Percentiles rank a stretch among this genome's conserved stretches.
Conservation (phyloP, 352 stramenopile species). For the Phytophthora pisi region DNA sequence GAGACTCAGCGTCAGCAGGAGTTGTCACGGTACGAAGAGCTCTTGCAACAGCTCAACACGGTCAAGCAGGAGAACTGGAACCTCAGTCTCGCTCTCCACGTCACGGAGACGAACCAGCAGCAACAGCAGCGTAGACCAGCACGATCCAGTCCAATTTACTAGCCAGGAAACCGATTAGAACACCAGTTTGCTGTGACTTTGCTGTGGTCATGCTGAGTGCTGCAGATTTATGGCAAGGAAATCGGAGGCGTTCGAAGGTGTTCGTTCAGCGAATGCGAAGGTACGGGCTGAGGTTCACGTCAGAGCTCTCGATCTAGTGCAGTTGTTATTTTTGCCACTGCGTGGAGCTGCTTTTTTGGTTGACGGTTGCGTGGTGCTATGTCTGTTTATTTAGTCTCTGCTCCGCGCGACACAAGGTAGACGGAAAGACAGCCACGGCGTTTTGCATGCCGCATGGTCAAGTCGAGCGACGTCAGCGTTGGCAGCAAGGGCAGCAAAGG, state of each 20-base stretch:
- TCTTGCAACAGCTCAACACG: slow-evolving; percentile 58
- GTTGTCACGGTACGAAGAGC: slow-evolving; percentile 46
- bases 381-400: slow-evolving; percentile 1
- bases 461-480: slow-evolving; percentile 2
- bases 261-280: background rate
- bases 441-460: slow-evolving; percentile 3
- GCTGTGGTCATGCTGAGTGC: background rate
- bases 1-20: slow-evolving; percentile 42
- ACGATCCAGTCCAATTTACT: slow-evolving; percentile 10
- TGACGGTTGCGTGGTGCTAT: slow-evolving; percentile 4
- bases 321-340: slow-evolving; percentile 7
- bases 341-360: background rate
- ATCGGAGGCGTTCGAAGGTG: background rate
- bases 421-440: background rate
- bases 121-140: slow-evolving; percentile 16
- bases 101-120: slow-evolving; percentile 50
- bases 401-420: background rate
- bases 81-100: slow-evolving; percentile 66
- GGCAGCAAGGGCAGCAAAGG: slow-evolving; percentile 1
- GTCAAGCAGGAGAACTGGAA: slow-evolving; percentile 77
- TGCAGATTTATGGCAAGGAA: background rate
- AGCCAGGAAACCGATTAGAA: slow-evolving; percentile 11
- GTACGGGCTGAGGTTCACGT: slow-evolving; percentile 1
- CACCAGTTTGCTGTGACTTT: slow-evolving; percentile 1
- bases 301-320: background rate